Evolutionary conservation across 345 rosid genomes (phyloP).

Genomic region (Cochlearia excelsa): DNA sequence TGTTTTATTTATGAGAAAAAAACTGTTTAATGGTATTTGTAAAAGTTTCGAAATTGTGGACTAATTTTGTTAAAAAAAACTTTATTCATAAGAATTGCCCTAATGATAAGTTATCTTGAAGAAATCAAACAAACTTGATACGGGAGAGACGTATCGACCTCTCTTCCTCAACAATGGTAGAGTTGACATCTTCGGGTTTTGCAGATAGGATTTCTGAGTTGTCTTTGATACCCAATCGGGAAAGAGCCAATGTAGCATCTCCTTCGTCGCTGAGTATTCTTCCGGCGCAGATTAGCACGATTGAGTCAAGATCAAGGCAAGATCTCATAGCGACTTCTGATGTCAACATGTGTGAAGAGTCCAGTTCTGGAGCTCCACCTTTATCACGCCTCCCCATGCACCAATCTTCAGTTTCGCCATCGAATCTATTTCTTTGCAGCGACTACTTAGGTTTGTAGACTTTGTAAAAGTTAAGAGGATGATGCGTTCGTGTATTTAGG

Average conservation of each 20-base stretch:
- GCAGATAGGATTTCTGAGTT: conserved; percentile 74
- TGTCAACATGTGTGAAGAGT: conserved; percentile 68
- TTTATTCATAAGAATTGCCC: too few relatives aligned
- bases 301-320: conserved; percentile 43
- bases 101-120: too few relatives aligned
- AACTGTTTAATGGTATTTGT: too few relatives aligned
- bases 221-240: conserved; percentile 59
- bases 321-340: conserved; percentile 76
- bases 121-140: conserved; percentile 53
- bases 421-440: conserved; percentile 3
- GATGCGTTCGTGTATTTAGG: too few relatives aligned
- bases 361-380: conserved; percentile 78
- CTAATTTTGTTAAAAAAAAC: too few relatives aligned
- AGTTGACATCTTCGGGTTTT: conserved; percentile 58
- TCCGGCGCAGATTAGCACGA: conserved; percentile 78
- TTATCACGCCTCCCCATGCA: conserved; percentile 79
- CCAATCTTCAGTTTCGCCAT: conserved; percentile 83
- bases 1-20: too few relatives aligned
- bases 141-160: conserved; percentile 63
- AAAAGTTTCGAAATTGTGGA: too few relatives aligned
- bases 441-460: conserved; percentile 17
- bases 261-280: conserved; percentile 68
- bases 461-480: too few relatives aligned
- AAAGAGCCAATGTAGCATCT: conserved; percentile 44
- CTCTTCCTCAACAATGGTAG: conserved; percentile 76